Base-by-base conservation (phyloP, 2,329 filamentous ascomycete genomes). In the Cladosporium cucumerinum region DNA sequence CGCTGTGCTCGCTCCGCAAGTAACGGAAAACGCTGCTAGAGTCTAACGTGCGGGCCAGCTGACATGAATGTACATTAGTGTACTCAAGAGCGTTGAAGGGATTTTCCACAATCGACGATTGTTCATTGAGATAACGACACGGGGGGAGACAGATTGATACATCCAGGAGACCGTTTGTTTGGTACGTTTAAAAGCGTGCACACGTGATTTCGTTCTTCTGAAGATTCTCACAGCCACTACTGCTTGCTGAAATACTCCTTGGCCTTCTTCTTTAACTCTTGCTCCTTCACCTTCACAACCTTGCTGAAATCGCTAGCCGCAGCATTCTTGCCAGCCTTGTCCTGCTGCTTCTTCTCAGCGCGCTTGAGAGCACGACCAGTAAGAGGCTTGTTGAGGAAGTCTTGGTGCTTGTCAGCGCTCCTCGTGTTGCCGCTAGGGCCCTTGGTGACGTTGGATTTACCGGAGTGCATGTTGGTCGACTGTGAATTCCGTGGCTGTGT, bases 321-420 rank as follows among this genome's bases (percentile, higher is more conserved):
- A 34, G 25, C 14, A 43, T 60, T 60, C 57, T 60, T 60, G 39
- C 18, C 43, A 18, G 43, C 28, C 57, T 60, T 51, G 26, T 51
- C 57, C 43, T 60, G 57, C 57, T 60, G 18, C 57, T 60, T 60
- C 39, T 34, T 34, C 43, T 34, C 57, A 23, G 57, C 57, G 11
- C 57, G 39, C 26, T 60, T 60, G n/a, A n/a, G 18, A 51, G 57
- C 57, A 60, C 57, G 57, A 34, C 57, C 57, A 1, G 57, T 60
- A 21, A 60, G 57, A 34, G 57, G 57, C 57, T 60, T 60, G 26
- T 60, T 51, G 25, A 60, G 57, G 25, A 60, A 60, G 43, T 60
- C 43, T 32, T 60, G 57, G 28, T 60, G 57, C 43, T 60, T 60
- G 57, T 43, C 25, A 6, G 39, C 43, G 28, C 39, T 60, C 11